Base-by-base conservation (phyloP, 148 eudicot species). In the Vaccinium vitisidaea region DNA sequence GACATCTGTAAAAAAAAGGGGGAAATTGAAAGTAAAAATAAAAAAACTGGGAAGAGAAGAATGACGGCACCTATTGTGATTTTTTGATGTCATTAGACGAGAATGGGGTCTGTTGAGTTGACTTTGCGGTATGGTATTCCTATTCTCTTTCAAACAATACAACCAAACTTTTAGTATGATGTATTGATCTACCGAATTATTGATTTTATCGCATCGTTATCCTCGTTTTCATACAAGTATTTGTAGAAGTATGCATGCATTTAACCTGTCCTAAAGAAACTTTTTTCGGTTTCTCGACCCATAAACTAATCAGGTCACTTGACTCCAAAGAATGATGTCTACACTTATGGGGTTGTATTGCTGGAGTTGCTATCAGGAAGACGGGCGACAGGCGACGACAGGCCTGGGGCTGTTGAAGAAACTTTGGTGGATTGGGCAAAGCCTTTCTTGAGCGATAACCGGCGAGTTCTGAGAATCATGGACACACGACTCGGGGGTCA, bases 401-500 rank as follows among this genome's bases (percentile, higher is more conserved):
- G 82, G 27, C 79, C 81, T 8, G 88, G 86, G 9, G 85, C 81
- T 55, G 82, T 76, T 0, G 89, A 90, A 0, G 92, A 87, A 27
- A 88, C 91, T 2, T 83, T 90, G 79, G 92, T 87, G 85, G 91
- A 89, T 3, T 90, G 92, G 92, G 91, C 89, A 61, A 89, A 80
- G 86, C 92, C 92, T 46, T 88, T 88, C 74, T 86, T 90, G 19
- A 75, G 83, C 4, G 91, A 90, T 70, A 83, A 74, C 49, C 83
- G 87, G 56, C 84, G 89, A 48, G 87, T 90, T 82, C 56, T 88
- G 84, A 88, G 92, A 87, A 84, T 90, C 12, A 89, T 92, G 91
- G 94, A 92, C 87, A 84, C 91, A 1, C 81, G 90, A 69, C 77
- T 91, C 2, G 93, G 88, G 19, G 94, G 94, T 55, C 94, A 91